phyloP scores from a whole-genome alignment of 169 alveolate species.

The Plasmodium reichenowi region DNA sequence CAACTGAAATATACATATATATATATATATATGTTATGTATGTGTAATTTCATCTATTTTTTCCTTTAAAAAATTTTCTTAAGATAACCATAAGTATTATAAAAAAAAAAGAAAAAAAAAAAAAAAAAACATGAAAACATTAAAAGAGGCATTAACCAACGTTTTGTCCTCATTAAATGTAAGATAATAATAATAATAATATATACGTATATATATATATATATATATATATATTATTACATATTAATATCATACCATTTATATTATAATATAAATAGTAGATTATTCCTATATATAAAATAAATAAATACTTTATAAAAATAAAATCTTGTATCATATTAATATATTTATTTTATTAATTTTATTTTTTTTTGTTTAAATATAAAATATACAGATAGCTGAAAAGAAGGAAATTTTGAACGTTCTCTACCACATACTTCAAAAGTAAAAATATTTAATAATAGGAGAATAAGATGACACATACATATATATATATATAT shows the following conservation, averaged over 20 bases:
- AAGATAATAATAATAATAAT: constrained; percentile 13
- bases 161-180: constrained; percentile 54
- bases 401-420: constrained; percentile 73
- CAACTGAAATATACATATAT: too few species aligned
- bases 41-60: constrained; percentile 9
- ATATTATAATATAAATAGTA: too few species aligned
- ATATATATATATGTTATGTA: too few species aligned
- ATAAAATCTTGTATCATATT: not conserved
- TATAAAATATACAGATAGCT: constrained; percentile 14
- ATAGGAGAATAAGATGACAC: not conserved
- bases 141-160: constrained; percentile 45
- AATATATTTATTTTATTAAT: not conserved
- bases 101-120: not conserved
- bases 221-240: constrained; percentile 8
- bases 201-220: constrained; percentile 9
- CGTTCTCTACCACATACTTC: constrained; percentile 57
- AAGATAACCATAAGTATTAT: not conserved
- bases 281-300: too few species aligned
- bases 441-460: constrained; percentile 36
- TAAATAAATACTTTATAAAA: too few species aligned
- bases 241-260: not conserved
- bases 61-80: constrained; percentile 11
- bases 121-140: constrained; percentile 37
- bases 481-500: not conserved
- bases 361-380: constrained; percentile 4